These are phyloP conservation scores for Skeletonema potamos DNA, from an alignment of 108 stramenopile species.

Conservation along the genomic window DNA sequence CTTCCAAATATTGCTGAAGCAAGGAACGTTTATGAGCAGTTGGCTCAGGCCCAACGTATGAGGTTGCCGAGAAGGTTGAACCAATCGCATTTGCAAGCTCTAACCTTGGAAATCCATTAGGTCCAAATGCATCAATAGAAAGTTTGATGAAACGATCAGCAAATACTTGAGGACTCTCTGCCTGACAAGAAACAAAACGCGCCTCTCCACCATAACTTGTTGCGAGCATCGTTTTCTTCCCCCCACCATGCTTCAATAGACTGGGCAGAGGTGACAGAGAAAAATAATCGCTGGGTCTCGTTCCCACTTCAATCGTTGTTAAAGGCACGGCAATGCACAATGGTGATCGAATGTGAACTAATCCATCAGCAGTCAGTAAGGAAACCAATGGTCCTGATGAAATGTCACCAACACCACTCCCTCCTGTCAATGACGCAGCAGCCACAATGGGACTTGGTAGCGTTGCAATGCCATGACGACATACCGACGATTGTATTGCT, in stretches of 20 bases:
- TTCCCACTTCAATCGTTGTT: slow-evolving; percentile 83
- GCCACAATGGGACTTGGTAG: slow-evolving; percentile 72
- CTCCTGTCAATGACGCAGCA: slow-evolving; percentile 44
- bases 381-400: slow-evolving; percentile 51
- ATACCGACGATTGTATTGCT: slow-evolving; percentile 24
- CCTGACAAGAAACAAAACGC: slow-evolving; percentile 52
- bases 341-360: slow-evolving; percentile 75
- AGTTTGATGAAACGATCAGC: slow-evolving; percentile 84
- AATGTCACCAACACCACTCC: slow-evolving; percentile 11
- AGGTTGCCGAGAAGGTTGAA: slow-evolving; percentile 80
- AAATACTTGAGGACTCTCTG: slow-evolving; percentile 56
- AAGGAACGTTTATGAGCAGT: slow-evolving; percentile 44
- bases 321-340: slow-evolving; percentile 78
- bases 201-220: slow-evolving; percentile 72
- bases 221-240: slow-evolving; percentile 42
- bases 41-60: slow-evolving; percentile 80
- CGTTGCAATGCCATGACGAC: slow-evolving; percentile 61
- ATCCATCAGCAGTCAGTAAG: slow-evolving; percentile 75
- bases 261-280: slow-evolving; percentile 44
- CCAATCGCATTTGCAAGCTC: slow-evolving; percentile 81
- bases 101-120: slow-evolving; percentile 81
- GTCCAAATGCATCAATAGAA: slow-evolving; percentile 87
- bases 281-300: slow-evolving; percentile 89
- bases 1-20: slow-evolving; percentile 77
- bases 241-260: neutral